phyloP scores from a whole-genome alignment of 2,329 filamentous ascomycete species.

The Stylonectria norvegica region DNA sequence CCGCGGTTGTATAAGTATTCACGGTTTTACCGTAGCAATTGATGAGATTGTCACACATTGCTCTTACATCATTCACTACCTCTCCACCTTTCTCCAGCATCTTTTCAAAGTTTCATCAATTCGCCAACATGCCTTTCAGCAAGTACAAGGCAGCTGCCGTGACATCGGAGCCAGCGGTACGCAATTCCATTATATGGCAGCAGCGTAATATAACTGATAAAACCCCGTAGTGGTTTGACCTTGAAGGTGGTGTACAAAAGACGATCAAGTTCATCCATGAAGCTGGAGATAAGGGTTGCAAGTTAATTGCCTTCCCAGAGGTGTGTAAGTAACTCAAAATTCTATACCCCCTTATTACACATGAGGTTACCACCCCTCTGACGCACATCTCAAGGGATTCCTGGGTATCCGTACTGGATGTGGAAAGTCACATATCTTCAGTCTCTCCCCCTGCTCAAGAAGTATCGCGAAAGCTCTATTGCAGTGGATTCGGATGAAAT shows the following conservation, averaged over 20 bases:
- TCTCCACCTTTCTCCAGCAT: too few relatives aligned
- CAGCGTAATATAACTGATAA: neutral
- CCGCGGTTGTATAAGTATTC: too few relatives aligned
- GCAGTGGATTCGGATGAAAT: constrained; percentile 40
- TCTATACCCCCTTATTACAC: neutral
- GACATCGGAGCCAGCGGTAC: constrained; percentile 19
- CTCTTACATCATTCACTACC: too few relatives aligned
- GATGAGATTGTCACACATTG: too few relatives aligned
- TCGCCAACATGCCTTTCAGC: constrained; percentile 17
- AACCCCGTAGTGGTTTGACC: constrained; percentile 50
- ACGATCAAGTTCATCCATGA: constrained; percentile 55
- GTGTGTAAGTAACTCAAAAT: constrained; percentile 30
- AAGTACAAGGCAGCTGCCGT: constrained; percentile 25
- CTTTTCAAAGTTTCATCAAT: too few relatives aligned
- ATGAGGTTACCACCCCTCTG: neutral
- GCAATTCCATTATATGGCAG: constrained; percentile 1
- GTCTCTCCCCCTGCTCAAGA: constrained; percentile 32
- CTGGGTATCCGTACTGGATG: constrained; percentile 50
- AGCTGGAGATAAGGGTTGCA: constrained; percentile 50
- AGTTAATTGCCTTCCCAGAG: constrained; percentile 54
- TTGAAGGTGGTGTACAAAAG: constrained; percentile 52
- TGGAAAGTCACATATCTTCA: constrained; percentile 31
- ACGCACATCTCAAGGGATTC: constrained; percentile 36
- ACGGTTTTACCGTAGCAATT: too few relatives aligned
- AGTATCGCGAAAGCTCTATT: constrained; percentile 38